Percentiles rank a stretch among this genome's conserved stretches.
Evolutionary conservation across 495 filamentous ascomycete species (phyloP).

Genomic region (Hyaloscypha hepaticicola): DNA sequence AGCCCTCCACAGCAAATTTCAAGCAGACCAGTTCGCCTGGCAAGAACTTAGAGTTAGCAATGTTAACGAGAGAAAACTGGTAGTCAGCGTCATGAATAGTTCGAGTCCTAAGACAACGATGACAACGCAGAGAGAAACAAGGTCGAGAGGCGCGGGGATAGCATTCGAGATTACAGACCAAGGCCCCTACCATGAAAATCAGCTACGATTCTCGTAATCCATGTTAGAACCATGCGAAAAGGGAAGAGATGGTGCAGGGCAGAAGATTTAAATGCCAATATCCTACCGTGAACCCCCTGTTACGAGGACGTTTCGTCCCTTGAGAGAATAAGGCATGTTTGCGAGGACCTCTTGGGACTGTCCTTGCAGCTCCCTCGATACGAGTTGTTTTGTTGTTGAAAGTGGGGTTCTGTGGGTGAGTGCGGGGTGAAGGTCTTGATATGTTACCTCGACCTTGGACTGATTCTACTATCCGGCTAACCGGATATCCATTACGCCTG

Average conservation of each 20-base stretch:
- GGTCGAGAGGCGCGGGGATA: background rate
- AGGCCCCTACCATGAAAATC: background rate
- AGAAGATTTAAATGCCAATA: background rate
- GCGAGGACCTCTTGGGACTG: background rate
- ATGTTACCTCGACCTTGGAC: too few relatives aligned
- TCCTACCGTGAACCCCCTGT: conserved; percentile 66
- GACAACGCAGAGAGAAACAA: background rate
- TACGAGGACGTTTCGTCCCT: conserved; percentile 62
- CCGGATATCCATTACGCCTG: too few relatives aligned
- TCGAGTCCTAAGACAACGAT: background rate
- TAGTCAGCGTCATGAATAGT: background rate
- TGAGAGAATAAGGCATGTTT: conserved; percentile 60
- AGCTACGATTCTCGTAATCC: background rate
- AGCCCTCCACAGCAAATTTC: conserved; percentile 66
- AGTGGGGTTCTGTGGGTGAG: background rate
- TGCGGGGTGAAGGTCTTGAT: background rate
- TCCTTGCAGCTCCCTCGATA: background rate
- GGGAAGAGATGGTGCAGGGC: background rate
- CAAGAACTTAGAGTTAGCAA: conserved; percentile 30
- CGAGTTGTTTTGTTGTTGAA: background rate
- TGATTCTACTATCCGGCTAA: too few relatives aligned
- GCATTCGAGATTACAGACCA: background rate
- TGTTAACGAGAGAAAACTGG: background rate
- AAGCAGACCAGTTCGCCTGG: conserved; percentile 59
- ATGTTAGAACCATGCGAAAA: background rate